Conservation (phyloP, 345 rosid species). For the Aquilaria malaccensis region DNA sequence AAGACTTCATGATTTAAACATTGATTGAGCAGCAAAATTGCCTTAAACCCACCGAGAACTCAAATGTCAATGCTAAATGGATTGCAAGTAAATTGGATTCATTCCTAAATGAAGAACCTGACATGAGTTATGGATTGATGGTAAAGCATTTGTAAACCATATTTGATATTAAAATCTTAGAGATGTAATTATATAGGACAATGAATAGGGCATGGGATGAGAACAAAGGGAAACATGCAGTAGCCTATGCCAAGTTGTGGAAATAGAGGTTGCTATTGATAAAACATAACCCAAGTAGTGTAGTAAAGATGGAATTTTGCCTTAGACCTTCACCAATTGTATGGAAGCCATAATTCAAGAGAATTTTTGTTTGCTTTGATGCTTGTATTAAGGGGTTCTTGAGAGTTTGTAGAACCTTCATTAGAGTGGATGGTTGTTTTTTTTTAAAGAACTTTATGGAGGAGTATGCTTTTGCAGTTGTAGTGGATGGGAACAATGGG, state of each 20-base stretch:
- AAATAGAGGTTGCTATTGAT: too few species aligned
- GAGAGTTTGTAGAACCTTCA: neutral
- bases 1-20: too few species aligned
- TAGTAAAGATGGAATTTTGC: too few species aligned
- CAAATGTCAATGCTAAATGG: too few species aligned
- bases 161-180: neutral
- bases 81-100: too few species aligned
- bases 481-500: neutral
- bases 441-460: neutral
- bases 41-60: too few species aligned
- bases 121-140: too few species aligned
- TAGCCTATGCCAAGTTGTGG: neutral
- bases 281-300: too few species aligned
- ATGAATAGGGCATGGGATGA: neutral
- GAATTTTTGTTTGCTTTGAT: neutral
- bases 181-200: neutral
- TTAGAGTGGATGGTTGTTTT: conserved; percentile 1
- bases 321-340: too few species aligned
- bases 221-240: neutral
- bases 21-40: too few species aligned
- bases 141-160: too few species aligned
- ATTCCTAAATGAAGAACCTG: too few species aligned
- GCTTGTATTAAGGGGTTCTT: neutral
- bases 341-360: neutral
- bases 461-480: neutral